Evolutionary conservation across 805 yeast genomes (phyloP), one percentile per base, ranked within the genome.

Genomic region (Komagataella phaffii): DNA sequence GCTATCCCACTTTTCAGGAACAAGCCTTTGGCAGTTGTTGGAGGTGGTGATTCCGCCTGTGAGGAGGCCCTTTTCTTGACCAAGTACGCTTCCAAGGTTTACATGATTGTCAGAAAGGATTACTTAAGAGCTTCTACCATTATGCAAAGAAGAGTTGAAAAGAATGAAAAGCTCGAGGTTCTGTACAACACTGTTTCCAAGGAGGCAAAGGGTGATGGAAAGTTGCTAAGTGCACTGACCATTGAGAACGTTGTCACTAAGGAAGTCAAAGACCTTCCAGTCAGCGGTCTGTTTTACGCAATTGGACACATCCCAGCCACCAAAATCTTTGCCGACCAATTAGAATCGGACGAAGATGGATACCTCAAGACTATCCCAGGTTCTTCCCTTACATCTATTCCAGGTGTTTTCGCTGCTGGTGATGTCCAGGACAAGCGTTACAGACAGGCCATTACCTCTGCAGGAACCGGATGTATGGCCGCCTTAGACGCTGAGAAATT

Each of bases 401-500:
- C 78, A 63, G 98, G 97, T 66, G 87, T 93, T 55, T 93, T 85
- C 60, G 99, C 99, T 54, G 99, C 99, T 54, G 99, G 99, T 72
- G 99, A 93, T 65, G 99, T 93, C 53, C 99, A 93, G 72, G 99
- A 93, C 72, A 84, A 88, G 69, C 80, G 79, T 67, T 93, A 91
- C 72, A 88, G 99, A 81, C 99, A 93, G 75, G 99, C 99, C 53
- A 88, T 93, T 65, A 93, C 99, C 46, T 89, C 97, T 67, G 99
- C 99, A n/a, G 99, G 99, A 64, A 79, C 96, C 56, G 99, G 99
- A 57, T 93, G 99, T 77, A 91, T 90, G 97, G 99, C 99, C 62
- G 99, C 96, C 54, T 78, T 93, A 55, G 98, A 93, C 63, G 88
- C 91, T 64, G 97, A 90, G 73, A 84, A 80, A 67, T 85, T 76